Evolutionary conservation across 495 filamentous ascomycete species (phyloP).

Genomic region (Aspergillus conjunctus): DNA sequence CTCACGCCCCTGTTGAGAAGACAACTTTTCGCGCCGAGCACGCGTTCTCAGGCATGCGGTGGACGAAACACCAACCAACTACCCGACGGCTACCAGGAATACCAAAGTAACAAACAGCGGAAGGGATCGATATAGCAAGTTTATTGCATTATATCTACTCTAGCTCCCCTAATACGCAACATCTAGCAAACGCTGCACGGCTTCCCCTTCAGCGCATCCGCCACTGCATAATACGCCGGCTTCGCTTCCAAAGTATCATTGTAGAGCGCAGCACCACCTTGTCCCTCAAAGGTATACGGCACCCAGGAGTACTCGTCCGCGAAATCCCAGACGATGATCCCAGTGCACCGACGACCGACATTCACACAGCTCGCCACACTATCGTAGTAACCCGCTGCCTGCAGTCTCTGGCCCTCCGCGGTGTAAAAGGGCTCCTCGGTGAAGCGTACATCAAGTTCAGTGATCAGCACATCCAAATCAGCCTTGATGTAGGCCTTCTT

Average conservation of each 20-base stretch:
- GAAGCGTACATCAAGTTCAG: slow-evolving; percentile 63
- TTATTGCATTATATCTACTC: slow-evolving; percentile 2
- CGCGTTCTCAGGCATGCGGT: too few species aligned
- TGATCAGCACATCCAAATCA: slow-evolving; percentile 61
- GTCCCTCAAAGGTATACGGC: slow-evolving; percentile 47
- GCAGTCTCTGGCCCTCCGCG: slow-evolving; percentile 45
- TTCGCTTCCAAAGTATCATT: slow-evolving; percentile 51
- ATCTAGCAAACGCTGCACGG: slow-evolving; percentile 24
- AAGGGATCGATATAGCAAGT: neutral
- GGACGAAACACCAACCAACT: too few species aligned
- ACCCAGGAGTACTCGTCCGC: slow-evolving; percentile 60
- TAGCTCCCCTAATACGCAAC: neutral
- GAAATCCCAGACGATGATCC: slow-evolving; percentile 62
- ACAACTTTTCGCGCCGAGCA: too few species aligned
- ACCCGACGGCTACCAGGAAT: too few species aligned
- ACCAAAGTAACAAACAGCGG: neutral
- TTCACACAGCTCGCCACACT: slow-evolving; percentile 55
- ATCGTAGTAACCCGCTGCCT: slow-evolving; percentile 55
- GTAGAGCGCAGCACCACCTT: slow-evolving; percentile 48
- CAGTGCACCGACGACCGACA: slow-evolving; percentile 55
- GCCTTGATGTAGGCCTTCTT: slow-evolving; percentile 49
- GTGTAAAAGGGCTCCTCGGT: slow-evolving; percentile 29
- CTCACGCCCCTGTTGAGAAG: too few species aligned
- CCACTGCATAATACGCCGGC: slow-evolving; percentile 48
- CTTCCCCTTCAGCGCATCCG: slow-evolving; percentile 24